A percentile compares a stretch with the other conserved stretches of the same genome.
Conservation (phyloP, 805 yeast genomes). For the Wickerhamomyces subpelliculosus region DNA sequence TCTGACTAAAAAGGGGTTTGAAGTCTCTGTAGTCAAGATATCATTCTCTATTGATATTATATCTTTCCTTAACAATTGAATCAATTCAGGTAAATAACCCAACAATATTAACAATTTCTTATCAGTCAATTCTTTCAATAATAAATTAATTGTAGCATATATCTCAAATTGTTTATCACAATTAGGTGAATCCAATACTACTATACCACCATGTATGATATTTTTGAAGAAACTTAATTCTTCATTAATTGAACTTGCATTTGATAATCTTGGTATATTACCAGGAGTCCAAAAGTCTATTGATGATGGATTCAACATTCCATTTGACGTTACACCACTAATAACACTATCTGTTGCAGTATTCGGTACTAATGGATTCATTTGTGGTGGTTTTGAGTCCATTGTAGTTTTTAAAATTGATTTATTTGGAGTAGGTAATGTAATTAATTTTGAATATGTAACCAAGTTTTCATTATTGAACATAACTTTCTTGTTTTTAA, state of each 20-base stretch:
- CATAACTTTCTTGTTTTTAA: constrained; percentile 13
- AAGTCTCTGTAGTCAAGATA: constrained; percentile 3
- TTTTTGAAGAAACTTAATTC: constrained; percentile 11
- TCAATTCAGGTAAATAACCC: constrained; percentile 4
- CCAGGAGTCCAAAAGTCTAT: constrained; percentile 21
- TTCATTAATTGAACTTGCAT: not conserved
- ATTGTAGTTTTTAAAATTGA: constrained; percentile 14
- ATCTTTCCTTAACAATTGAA: constrained; percentile 7
- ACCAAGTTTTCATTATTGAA: constrained; percentile 12
- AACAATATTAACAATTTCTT: constrained; percentile 3
- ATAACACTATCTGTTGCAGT: not conserved
- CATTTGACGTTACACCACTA: not conserved
- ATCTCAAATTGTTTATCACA: constrained; percentile 20
- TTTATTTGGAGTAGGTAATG: constrained; percentile 13
- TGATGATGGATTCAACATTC: constrained; percentile 3
- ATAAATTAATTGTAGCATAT: constrained; percentile 16
- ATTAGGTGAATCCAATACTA: constrained; percentile 4
- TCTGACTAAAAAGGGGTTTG: constrained; percentile 17
- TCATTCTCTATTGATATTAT: constrained; percentile 4
- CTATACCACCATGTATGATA: constrained; percentile 17
- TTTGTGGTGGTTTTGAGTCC: constrained; percentile 7
- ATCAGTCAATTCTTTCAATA: constrained; percentile 17
- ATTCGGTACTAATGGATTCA: constrained; percentile 2
- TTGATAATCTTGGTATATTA: constrained; percentile 12
- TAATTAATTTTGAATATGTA: not conserved